These are phyloP conservation scores for Trichoderma atrobrunneum DNA, from an alignment of 2,329 filamentous ascomycete genomes.

Conservation along the genomic window DNA sequence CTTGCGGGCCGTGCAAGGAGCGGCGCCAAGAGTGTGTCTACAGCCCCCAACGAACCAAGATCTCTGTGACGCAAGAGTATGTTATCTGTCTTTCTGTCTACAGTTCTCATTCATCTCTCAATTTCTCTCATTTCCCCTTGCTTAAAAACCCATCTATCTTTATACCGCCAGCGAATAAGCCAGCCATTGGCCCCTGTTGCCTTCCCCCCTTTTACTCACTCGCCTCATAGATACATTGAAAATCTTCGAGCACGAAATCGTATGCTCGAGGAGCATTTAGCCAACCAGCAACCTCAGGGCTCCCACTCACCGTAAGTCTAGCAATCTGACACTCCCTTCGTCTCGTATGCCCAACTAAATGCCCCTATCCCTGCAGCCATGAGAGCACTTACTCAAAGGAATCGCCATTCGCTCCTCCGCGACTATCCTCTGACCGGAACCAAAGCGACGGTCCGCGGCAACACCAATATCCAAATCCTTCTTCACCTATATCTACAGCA, in stretches of 20 bases:
- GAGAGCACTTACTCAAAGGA: constrained; percentile 10
- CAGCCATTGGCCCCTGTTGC: background rate
- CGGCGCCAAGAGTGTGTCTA: constrained; percentile 15
- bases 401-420: background rate
- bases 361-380: background rate
- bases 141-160: background rate
- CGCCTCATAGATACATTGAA: constrained; percentile 4
- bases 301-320: constrained; percentile 6
- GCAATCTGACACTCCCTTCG: background rate
- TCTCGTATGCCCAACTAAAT: background rate
- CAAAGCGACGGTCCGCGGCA: background rate
- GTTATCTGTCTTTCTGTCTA: background rate
- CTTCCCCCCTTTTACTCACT: background rate
- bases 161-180: background rate
- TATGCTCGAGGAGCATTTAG: constrained; percentile 13
- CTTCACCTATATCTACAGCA: background rate
- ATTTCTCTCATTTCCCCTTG: background rate
- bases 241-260: constrained; percentile 13
- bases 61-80: constrained; percentile 14
- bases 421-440: background rate
- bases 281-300: background rate
- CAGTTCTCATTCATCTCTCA: background rate
- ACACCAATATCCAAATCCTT: background rate
- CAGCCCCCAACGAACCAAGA: constrained; percentile 13
- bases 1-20: constrained; percentile 14